A percentile compares a stretch with the other conserved stretches of the same genome.
Evolutionary conservation across 352 stramenopile species (phyloP).

Genomic region (Phytophthora vignae): DNA sequence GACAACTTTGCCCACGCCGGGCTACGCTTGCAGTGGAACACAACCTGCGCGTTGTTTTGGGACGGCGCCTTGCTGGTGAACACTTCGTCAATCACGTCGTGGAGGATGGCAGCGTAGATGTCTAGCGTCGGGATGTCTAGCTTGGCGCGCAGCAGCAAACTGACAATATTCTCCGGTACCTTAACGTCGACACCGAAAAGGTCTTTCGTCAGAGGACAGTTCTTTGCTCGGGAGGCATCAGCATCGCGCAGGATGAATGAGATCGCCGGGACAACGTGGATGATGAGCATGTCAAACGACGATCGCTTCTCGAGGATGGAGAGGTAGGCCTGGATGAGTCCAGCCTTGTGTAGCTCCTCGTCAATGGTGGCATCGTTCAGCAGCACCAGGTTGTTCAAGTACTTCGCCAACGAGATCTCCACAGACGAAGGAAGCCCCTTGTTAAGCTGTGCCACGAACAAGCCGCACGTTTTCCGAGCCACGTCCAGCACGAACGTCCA

Average conservation of each 20-base stretch:
- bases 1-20: slow-evolving; percentile 68
- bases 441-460: slow-evolving; percentile 73
- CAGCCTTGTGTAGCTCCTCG: slow-evolving; percentile 65
- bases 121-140: slow-evolving; percentile 69
- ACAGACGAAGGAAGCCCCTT: slow-evolving; percentile 74
- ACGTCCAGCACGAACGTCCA: slow-evolving; percentile 67
- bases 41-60: slow-evolving; percentile 74
- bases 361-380: slow-evolving; percentile 73
- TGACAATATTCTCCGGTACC: slow-evolving; percentile 59
- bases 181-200: slow-evolving; percentile 68
- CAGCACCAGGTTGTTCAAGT: slow-evolving; percentile 79
- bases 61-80: slow-evolving; percentile 66
- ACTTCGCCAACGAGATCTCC: slow-evolving; percentile 85
- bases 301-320: slow-evolving; percentile 67
- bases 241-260: slow-evolving; percentile 83
- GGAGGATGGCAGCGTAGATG: slow-evolving; percentile 80
- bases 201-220: slow-evolving; percentile 79
- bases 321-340: slow-evolving; percentile 76
- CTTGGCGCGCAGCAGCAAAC: slow-evolving; percentile 67
- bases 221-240: slow-evolving; percentile 64
- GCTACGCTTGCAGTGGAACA: slow-evolving; percentile 77
- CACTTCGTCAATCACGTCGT: slow-evolving; percentile 82
- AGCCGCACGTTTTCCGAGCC: slow-evolving; percentile 48
- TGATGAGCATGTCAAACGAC: slow-evolving; percentile 89
- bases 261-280: slow-evolving; percentile 82